Percentiles rank a stretch among this genome's conserved stretches.
Evolutionary conservation across 1,139 yeast genomes (phyloP).

Genomic region (Kluyveromyces sp.): DNA sequence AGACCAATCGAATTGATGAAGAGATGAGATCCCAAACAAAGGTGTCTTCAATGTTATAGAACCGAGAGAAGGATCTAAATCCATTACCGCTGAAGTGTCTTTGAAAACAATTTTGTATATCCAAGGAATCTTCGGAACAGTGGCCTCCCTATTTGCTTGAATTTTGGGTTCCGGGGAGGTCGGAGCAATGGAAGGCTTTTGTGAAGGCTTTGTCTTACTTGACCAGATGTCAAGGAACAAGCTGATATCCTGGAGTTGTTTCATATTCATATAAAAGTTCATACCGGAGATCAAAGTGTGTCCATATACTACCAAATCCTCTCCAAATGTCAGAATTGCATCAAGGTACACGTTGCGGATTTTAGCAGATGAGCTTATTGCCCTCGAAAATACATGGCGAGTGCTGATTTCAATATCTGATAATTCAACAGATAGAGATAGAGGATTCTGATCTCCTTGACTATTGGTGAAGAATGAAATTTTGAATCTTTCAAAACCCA

Average conservation of each 20-base stretch:
- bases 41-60: constrained; percentile 48
- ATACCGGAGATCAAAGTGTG: constrained; percentile 53
- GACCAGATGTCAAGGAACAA: constrained; percentile 81
- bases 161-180: neutral
- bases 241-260: constrained; percentile 81
- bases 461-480: constrained; percentile 52
- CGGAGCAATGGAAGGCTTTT: too few species aligned
- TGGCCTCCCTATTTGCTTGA: neutral
- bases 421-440: constrained; percentile 42
- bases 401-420: constrained; percentile 58
- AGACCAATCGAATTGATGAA: constrained; percentile 63
- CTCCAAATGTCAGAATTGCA: constrained; percentile 38
- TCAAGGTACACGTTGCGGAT: constrained; percentile 45
- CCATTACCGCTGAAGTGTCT: constrained; percentile 51
- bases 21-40: constrained; percentile 61
- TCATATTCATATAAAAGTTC: constrained; percentile 60
- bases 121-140: constrained; percentile 59
- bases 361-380: constrained; percentile 68
- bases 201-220: neutral
- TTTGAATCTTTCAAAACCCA: constrained; percentile 60
- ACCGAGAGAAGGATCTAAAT: constrained; percentile 82
- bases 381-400: constrained; percentile 87
- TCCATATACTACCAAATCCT: constrained; percentile 39
- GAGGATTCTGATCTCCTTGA: constrained; percentile 36
- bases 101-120: constrained; percentile 51